Evolutionary conservation across 2,329 filamentous ascomycete genomes (phyloP), one percentile per base, ranked within the genome.

Genomic region (Aspergillus fumigatus): DNA sequence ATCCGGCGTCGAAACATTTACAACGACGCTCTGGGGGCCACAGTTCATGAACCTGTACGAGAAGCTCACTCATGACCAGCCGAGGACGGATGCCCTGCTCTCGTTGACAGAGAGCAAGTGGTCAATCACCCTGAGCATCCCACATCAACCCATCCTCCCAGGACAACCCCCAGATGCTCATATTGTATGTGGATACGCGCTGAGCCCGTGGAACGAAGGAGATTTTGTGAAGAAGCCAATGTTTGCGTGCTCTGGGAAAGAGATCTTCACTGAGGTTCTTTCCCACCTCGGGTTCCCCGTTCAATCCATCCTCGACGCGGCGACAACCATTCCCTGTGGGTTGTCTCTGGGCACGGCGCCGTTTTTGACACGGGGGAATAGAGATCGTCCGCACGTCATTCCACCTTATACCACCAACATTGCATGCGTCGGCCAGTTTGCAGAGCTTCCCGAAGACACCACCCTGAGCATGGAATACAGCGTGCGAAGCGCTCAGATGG

Each of bases 381-480:
- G 67, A 8, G 72, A 76, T 61, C 65, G 75, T 3, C 75, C 75
- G 7, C 54, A 63, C 17, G 70, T 76, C 2, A 68, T 77, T 49
- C 75, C 73, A 0, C 54, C 65, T 29, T 67, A 67, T 17, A 67
- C 67, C 11, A 68, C 62, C 21, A 77, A 76, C 58, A 67, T 75
- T 51, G 75, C 70, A 2, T 65, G 74, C 26, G 57, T 76, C 19
- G 74, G 75, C n/a, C 74, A 77, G 62, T 78, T 71, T 59, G 74
- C 72, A 17, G 74, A 77, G 62, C 70, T 74, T 14, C 63, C 64
- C 9, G 64, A 65, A n/a, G 73, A 76, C 61, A 71, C 67, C 32
- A 72, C 75, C 23, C 70, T 74, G 54, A 73, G 68, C 17, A 67
- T 72, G 40, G 72, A 77, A 59, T 75, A 77, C 59, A 74, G 72